Percentiles rank a stretch among this genome's conserved stretches.
phyloP scores from a whole-genome alignment of 1,139 yeast species.

The Candida dubliniensis region DNA sequence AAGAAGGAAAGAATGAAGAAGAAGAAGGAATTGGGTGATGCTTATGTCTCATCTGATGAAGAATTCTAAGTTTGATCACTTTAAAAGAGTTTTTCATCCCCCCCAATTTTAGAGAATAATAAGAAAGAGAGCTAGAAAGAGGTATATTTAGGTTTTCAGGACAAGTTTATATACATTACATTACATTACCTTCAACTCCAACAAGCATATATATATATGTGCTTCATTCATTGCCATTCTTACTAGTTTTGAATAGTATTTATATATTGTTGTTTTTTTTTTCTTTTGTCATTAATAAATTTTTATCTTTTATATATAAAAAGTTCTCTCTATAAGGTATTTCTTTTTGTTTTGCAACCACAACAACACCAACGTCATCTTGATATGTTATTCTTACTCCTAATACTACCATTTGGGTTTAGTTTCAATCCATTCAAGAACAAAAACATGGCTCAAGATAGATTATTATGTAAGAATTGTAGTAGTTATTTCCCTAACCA shows the following conservation, averaged over 20 bases:
- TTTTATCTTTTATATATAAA: background rate
- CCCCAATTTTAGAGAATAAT: no score
- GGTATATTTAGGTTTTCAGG: no score
- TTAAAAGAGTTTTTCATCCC: no score
- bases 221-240: background rate
- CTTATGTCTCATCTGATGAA: constrained; percentile 94
- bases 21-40: constrained; percentile 99
- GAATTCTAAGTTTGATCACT: constrained; percentile 42
- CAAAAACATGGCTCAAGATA: constrained; percentile 1
- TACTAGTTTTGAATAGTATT: background rate
- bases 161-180: no score
- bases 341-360: constrained; percentile 4
- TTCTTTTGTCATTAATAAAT: constrained; percentile 1
- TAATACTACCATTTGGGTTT: background rate
- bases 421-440: background rate
- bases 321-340: background rate
- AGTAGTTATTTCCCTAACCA: constrained; percentile 2
- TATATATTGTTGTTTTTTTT: constrained; percentile 2
- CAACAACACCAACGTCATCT: background rate
- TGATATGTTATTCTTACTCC: background rate
- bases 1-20: constrained; percentile 99
- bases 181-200: no score
- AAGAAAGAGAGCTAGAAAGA: no score
- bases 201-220: no score
- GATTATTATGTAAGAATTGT: constrained; percentile 9